A percentile compares a stretch with the other conserved stretches of the same genome.
These are phyloP conservation scores for Incumbomyces lentus DNA, from an alignment of 2,329 filamentous ascomycete genomes.

Conservation along the genomic window DNA sequence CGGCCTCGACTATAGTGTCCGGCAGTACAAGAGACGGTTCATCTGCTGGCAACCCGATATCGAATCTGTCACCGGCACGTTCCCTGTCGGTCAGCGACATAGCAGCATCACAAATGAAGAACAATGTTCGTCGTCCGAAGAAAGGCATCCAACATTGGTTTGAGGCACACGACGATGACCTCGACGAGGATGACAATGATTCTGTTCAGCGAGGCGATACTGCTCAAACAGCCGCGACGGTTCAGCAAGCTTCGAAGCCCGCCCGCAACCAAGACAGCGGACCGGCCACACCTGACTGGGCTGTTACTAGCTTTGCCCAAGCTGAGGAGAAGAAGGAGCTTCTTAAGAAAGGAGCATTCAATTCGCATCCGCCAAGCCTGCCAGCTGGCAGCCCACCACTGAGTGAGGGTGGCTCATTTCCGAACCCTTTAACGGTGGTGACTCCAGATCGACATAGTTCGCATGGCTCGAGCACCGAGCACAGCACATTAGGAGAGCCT, in stretches of 20 bases:
- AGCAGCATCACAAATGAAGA: background rate
- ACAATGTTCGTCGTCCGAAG: slow-evolving; percentile 1
- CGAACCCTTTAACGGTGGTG: background rate
- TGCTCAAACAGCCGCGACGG: background rate
- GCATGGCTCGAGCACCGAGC: slow-evolving; percentile 5
- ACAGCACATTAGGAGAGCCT: slow-evolving; percentile 14
- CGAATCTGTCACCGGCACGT: background rate
- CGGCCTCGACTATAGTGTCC: background rate
- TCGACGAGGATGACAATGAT: background rate
- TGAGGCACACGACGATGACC: background rate
- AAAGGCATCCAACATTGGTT: slow-evolving; percentile 3
- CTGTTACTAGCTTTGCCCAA: background rate
- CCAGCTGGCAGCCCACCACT: slow-evolving; percentile 2
- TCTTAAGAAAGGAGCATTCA: slow-evolving; percentile 6
- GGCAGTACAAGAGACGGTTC: background rate
- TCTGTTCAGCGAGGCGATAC: background rate
- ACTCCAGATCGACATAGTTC: background rate
- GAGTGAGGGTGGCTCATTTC: background rate
- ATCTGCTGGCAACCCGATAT: background rate
- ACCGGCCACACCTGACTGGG: slow-evolving; percentile 2
- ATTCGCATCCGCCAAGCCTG: slow-evolving; percentile 2
- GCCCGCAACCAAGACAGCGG: background rate
- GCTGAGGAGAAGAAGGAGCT: background rate
- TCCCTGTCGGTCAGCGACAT: background rate
- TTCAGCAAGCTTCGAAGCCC: background rate